These are phyloP conservation scores for Mycena pura DNA, from an alignment of 768 basidiomycete genomes.

Conservation along the genomic window DNA sequence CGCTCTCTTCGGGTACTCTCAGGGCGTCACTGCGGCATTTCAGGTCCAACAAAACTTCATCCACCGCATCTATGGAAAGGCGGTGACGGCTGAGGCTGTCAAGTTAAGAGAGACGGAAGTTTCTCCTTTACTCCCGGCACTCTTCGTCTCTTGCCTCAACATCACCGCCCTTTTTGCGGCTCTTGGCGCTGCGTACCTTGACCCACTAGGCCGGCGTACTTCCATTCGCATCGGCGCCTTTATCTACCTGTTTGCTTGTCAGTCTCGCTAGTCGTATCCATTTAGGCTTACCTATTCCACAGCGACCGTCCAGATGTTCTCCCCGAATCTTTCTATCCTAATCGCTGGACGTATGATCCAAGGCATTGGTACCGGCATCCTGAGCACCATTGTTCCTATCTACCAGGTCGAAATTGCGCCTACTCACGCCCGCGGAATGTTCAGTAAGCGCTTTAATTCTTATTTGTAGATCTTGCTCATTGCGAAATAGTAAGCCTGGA, in stretches of 20 bases:
- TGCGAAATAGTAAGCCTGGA: conserved; percentile 48
- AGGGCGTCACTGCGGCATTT: conserved; percentile 58
- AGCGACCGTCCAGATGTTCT: conserved; percentile 56
- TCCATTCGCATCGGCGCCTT: conserved; percentile 57
- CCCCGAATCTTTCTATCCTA: conserved; percentile 49
- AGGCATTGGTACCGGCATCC: conserved; percentile 56
- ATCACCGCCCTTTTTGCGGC: conserved; percentile 58
- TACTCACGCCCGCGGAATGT: conserved; percentile 55
- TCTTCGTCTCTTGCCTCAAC: conserved; percentile 44
- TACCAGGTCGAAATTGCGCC: conserved; percentile 58
- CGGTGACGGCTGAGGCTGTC: conserved; percentile 51
- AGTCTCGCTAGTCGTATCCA: neutral
- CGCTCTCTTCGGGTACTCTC: conserved; percentile 63
- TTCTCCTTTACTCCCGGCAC: conserved; percentile 49
- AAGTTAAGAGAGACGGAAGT: conserved; percentile 51
- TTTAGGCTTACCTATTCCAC: neutral
- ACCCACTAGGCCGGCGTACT: conserved; percentile 56
- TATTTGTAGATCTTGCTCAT: neutral
- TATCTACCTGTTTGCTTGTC: conserved; percentile 52
- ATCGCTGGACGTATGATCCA: conserved; percentile 53
- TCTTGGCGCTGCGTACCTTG: conserved; percentile 54
- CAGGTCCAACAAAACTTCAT: conserved; percentile 62
- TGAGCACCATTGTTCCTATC: conserved; percentile 58
- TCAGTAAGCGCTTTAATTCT: conserved; percentile 31
- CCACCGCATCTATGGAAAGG: conserved; percentile 52